These are phyloP conservation scores for Volvariella volvacea DNA, from an alignment of 1,284 basidiomycete species.

Conservation along the genomic window DNA sequence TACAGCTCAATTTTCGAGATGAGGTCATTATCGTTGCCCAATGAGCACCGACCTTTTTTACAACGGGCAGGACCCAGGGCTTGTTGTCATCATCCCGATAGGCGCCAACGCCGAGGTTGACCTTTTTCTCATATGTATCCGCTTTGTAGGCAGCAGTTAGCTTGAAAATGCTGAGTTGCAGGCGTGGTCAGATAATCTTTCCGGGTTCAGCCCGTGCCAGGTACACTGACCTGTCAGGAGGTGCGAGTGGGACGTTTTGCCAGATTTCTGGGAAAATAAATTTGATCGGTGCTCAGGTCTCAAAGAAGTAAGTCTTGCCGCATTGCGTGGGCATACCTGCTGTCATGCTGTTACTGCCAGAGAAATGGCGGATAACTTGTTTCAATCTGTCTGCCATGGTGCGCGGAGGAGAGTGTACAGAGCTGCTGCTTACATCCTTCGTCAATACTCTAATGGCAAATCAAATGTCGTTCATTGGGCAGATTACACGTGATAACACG, in stretches of 20 bases:
- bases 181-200: constrained; percentile 5
- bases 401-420: not conserved
- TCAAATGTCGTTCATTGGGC: not conserved
- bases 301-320: no score
- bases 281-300: no score
- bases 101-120: constrained; percentile 90
- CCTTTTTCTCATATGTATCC: constrained; percentile 75
- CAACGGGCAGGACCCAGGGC: constrained; percentile 90
- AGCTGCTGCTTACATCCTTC: not conserved
- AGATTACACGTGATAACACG: not conserved
- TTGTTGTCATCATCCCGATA: constrained; percentile 83
- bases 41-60: constrained; percentile 62
- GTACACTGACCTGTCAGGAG: constrained; percentile 60
- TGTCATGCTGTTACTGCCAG: constrained; percentile 26
- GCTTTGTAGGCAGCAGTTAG: constrained; percentile 85
- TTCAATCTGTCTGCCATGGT: constrained; percentile 47
- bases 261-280: constrained; percentile 53
- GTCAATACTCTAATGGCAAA: not conserved
- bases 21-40: not conserved
- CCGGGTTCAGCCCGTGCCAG: constrained; percentile 2
- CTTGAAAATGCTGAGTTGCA: constrained; percentile 93
- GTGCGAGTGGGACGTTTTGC: constrained; percentile 71
- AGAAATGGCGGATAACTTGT: constrained; percentile 37
- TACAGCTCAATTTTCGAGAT: not conserved
- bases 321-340: no score